phyloP scores from a whole-genome alignment of 2,329 filamentous ascomycete species.

The Hymenoscyphus linearis region DNA sequence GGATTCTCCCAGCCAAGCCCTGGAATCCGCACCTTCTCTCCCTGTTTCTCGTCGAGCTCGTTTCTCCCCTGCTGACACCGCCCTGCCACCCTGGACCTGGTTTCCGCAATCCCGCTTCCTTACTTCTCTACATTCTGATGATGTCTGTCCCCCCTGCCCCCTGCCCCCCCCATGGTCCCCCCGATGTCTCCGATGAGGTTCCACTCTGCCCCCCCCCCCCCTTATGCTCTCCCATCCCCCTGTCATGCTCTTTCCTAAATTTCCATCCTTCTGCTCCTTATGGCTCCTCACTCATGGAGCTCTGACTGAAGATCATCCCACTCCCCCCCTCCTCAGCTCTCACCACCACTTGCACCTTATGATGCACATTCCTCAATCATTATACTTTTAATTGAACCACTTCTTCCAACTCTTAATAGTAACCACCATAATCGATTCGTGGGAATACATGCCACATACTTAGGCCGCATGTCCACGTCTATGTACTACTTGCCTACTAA shows the following conservation, averaged over 20 bases:
- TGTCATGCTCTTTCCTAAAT: not conserved
- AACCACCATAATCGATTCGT: not conserved
- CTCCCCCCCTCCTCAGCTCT: not conserved
- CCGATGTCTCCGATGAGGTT: not conserved
- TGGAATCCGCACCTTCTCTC: not conserved
- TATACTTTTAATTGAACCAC: not conserved
- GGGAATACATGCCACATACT: not conserved
- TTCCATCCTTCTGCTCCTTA: not conserved
- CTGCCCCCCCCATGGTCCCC: not conserved
- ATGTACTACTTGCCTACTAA: conserved; percentile 11
- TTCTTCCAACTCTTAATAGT: too few species aligned
- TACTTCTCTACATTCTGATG: too few species aligned
- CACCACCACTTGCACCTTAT: not conserved
- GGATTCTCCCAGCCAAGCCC: not conserved
- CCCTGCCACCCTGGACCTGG: not conserved
- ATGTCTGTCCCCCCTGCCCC: too few species aligned
- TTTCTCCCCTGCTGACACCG: not conserved
- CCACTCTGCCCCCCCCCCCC: not conserved
- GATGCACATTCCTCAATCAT: not conserved
- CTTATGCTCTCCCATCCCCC: too few species aligned
- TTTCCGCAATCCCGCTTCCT: not conserved
- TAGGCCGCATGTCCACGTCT: conserved; percentile 16
- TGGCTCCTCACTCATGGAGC: not conserved
- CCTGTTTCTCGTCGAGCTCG: not conserved
- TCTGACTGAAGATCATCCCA: not conserved